Evolutionary conservation across 768 basidiomycete species (phyloP), one percentile per base, ranked within the genome.

Genomic region (Fibroporia radiculosa): DNA sequence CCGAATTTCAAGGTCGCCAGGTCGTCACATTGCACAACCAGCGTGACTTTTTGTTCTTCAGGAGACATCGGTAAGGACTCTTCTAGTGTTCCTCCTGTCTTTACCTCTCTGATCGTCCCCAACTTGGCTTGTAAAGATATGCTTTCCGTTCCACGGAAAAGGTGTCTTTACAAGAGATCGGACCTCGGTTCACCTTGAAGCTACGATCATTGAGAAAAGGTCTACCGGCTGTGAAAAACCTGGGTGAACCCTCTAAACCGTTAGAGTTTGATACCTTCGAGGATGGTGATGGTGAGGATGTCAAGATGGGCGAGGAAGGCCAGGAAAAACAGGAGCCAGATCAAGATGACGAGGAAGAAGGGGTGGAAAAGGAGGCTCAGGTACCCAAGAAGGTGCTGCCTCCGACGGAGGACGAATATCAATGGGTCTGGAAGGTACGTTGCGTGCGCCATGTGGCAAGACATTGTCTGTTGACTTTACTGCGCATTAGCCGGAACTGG

Each of bases 11-110:
- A 65, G 96, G 96, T 26, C 71, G 96, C 24, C 96, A 99, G 63
- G 93, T 97, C 8, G 93, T 98, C 11, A 96, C 95, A 2, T 71
- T 98, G 16, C 96, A 98, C 60, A 97, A 97, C 58, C 93, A 96
- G 62, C 79, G 96, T 37, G 96, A 99, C 67, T 99, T 98, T 66
- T 66, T 99, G 46, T 99, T 99, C 70, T 95, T 99, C 71, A 72
- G 96, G 51, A 73, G 96, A 47, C 96, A 98, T 70, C 78, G 96
- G 82, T 95, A 48, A 42, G 77, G 58, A 25, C 3, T 34, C 20
- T 14, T 37, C 36, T 24, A 22, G 20, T 6, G 36, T 7, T 8
- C 6, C 6, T 18, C 3, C 4, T 6, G 6, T 22, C 5, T 18
- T 4, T 5, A 6, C 20, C 8, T 8, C 36, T 8, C 14, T 38